Evolutionary conservation across 495 filamentous ascomycete genomes (phyloP), one percentile per base, ranked within the genome.

Genomic region (Parathielavia hyrcaniae): DNA sequence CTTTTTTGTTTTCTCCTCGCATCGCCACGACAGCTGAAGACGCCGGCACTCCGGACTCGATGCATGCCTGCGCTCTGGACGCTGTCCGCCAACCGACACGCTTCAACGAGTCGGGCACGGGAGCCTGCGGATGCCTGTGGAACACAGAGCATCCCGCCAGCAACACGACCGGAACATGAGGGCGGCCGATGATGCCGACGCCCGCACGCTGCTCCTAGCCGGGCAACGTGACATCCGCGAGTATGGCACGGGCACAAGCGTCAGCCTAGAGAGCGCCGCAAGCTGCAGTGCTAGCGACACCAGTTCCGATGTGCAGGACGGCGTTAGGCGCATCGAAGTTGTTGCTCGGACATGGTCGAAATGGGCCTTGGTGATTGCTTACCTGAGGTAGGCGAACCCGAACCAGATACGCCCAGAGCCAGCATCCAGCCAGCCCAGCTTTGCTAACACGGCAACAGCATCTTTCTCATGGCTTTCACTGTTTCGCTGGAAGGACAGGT

Each of bases 261-360:
- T 13, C n/a, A 23, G 1, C 20, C 26, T 30, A 5, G 43, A n/a
- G 13, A 22, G 30, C 23, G 20, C 36, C 34, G 50, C 26, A 1
- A 13, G 7, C 23, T 8, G 30, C 19, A 49, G 38, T 30, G 34
- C 14, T 6, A 34, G 39, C 48, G 39, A 47, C 45, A 32, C 26
- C 49, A 54, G 52, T 8, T 39, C 50, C 45, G 60, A 67, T 13
- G 53, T 63, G 19, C 71, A 74, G 49, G 66, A 72, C 23, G 79
- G 77, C 57, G 73, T 79, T 10, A 64, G 68, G 53, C 69, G 67
- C 17, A 72, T 75, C 22, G 79, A 81, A 51, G 78, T 72, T n/a
- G 69, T 77, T 6, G 70, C 77, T 7, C 59, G 71, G 55, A 64
- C 72, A 1, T 82, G 79, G 79, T 69, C 77, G 17, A 77, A 65